Conservation (phyloP, 2,329 filamentous ascomycete species). For the Zymoseptoria brevis region DNA sequence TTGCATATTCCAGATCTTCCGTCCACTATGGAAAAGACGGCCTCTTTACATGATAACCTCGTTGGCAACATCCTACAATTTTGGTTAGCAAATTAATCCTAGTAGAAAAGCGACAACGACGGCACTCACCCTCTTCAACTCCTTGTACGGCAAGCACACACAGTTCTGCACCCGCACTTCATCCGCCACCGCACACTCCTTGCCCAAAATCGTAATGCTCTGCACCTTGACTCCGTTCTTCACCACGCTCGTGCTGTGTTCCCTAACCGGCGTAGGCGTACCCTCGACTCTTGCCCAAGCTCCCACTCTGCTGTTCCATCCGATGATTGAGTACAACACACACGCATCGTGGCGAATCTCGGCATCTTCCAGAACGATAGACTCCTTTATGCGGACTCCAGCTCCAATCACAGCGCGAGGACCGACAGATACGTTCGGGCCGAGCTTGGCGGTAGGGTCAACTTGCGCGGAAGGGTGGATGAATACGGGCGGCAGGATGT, state of each 20-base stretch:
- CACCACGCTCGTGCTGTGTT: conserved; percentile 87
- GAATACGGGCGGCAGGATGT: conserved; percentile 86
- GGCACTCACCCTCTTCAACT: conserved; percentile 78
- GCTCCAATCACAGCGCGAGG: conserved; percentile 78
- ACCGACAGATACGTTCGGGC: conserved; percentile 92
- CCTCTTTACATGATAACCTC: conserved; percentile 74
- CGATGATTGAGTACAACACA: conserved; percentile 90
- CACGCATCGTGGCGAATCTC: conserved; percentile 97
- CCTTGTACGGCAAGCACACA: conserved; percentile 94
- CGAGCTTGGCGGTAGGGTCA: conserved; percentile 91
- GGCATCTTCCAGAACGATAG: conserved; percentile 86
- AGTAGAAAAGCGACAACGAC: not conserved
- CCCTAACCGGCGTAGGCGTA: conserved; percentile 76
- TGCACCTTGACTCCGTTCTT: conserved; percentile 99
- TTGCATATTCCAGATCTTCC: not conserved
- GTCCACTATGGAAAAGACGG: not conserved
- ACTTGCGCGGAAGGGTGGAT: conserved; percentile 88
- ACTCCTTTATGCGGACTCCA: conserved; percentile 87
- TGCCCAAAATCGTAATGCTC: conserved; percentile 93
- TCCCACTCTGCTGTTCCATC: conserved; percentile 90
- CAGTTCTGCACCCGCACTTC: conserved; percentile 97
- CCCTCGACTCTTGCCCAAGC: conserved; percentile 98
- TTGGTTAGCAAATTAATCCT: conserved; percentile 4
- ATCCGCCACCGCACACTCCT: conserved; percentile 89
- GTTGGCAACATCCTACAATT: conserved; percentile 67